phyloP scores from a whole-genome alignment of 1,284 basidiomycete genomes.

The Thecaphora thlaspeos region DNA sequence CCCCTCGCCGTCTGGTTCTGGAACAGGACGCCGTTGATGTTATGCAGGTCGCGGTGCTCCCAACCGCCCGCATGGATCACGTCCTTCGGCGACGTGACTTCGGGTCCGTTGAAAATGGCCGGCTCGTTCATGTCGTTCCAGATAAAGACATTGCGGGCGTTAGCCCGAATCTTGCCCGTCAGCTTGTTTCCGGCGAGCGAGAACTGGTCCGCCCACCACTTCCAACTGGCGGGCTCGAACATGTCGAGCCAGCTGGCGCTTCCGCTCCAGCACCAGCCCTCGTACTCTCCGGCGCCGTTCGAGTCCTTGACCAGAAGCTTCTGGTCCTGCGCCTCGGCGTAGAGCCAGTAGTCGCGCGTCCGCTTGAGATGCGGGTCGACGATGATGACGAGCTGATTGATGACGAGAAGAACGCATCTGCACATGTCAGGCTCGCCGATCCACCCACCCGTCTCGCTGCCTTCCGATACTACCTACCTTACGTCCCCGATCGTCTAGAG shows the following conservation, averaged over 20 bases:
- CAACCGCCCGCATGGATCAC: constrained; percentile 87
- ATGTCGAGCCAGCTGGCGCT: constrained; percentile 94
- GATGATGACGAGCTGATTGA: constrained; percentile 97
- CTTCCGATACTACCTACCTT: too few relatives aligned
- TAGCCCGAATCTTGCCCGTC: constrained; percentile 42
- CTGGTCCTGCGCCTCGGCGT: constrained; percentile 77
- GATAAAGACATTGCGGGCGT: constrained; percentile 69
- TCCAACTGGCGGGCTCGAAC: constrained; percentile 86
- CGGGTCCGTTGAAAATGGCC: constrained; percentile 95
- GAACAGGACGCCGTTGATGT: constrained; percentile 69
- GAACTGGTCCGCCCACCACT: constrained; percentile 71
- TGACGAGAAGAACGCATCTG: too few relatives aligned
- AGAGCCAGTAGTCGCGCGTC: constrained; percentile 75
- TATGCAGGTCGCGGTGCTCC: constrained; percentile 96
- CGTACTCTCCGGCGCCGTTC: constrained; percentile 76
- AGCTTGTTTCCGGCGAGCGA: constrained; percentile 26
- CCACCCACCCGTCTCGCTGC: too few relatives aligned
- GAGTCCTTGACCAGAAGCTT: constrained; percentile 78
- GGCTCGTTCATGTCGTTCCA: constrained; percentile 99
- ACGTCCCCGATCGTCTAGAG: constrained; percentile 78
- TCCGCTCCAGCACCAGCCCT: constrained; percentile 98
- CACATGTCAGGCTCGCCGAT: too few relatives aligned
- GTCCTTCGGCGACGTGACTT: constrained; percentile 95
- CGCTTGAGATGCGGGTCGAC: constrained; percentile 95
- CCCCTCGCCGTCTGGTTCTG: constrained; percentile 81